phyloP scores from a whole-genome alignment of 148 eudicot genomes.

The Chenopodium berlandieri region DNA sequence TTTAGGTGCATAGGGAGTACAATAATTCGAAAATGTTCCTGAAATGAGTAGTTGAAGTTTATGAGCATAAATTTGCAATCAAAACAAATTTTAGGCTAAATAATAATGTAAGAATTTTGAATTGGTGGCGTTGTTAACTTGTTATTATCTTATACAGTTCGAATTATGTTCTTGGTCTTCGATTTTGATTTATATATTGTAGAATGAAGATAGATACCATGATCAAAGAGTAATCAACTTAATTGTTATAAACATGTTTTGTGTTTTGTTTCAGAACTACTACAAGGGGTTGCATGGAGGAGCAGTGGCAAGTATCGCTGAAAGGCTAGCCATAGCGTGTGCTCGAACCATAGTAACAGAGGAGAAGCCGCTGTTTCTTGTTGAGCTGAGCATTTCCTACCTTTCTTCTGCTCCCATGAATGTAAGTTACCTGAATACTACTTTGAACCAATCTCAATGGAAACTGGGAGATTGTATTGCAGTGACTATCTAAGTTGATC shows the following conservation, averaged over 20 bases:
- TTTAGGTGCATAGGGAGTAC: too few relatives aligned
- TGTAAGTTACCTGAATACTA: constrained; percentile 34
- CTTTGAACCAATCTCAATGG: background rate
- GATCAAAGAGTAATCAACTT: background rate
- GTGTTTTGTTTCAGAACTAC: constrained; percentile 40
- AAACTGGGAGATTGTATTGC: background rate
- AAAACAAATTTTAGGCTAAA: too few relatives aligned
- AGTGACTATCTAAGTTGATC: background rate
- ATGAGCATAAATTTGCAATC: background rate
- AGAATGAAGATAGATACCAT: background rate
- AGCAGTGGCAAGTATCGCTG: constrained; percentile 64
- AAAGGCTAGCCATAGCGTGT: constrained; percentile 68
- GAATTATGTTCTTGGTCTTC: background rate
- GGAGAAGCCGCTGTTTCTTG: constrained; percentile 68
- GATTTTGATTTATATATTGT: background rate
- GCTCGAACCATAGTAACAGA: constrained; percentile 75
- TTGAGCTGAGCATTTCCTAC: constrained; percentile 65
- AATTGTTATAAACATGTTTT: background rate
- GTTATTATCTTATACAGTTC: background rate
- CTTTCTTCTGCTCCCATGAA: constrained; percentile 68
- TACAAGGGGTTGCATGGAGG: constrained; percentile 84
- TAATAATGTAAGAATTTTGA: too few relatives aligned
- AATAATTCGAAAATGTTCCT: too few relatives aligned
- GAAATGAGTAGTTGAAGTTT: background rate
- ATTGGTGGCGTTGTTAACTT: too few relatives aligned